Evolutionary conservation across 768 basidiomycete genomes (phyloP).

Genomic region (Imleria badia): DNA sequence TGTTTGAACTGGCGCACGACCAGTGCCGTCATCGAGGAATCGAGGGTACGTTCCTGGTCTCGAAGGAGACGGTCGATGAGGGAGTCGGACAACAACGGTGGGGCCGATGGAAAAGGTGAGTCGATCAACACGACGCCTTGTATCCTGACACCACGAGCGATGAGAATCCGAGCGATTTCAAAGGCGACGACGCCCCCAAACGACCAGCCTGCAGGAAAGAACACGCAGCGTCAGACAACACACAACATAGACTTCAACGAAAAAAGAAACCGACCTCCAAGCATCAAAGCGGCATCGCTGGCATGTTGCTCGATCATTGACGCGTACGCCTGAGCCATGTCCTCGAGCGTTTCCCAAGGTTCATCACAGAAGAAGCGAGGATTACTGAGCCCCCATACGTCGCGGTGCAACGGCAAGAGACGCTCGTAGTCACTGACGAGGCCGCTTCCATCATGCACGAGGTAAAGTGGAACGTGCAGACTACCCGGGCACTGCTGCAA

Average conservation of each 20-base stretch:
- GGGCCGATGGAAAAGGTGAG: conserved; percentile 56
- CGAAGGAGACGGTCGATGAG: conserved; percentile 50
- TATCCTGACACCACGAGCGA: conserved; percentile 39
- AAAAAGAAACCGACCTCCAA: conserved; percentile 52
- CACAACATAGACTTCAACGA: background rate
- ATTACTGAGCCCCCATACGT: conserved; percentile 63
- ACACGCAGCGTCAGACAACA: background rate
- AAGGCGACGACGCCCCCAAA: conserved; percentile 45
- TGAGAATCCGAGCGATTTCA: conserved; percentile 56
- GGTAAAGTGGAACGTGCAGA: conserved; percentile 46
- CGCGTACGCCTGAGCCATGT: conserved; percentile 57
- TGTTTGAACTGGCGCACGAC: conserved; percentile 49
- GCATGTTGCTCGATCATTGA: conserved; percentile 36
- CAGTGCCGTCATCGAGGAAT: conserved; percentile 34
- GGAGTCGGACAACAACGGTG: conserved; percentile 49
- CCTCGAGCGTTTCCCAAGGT: conserved; percentile 46
- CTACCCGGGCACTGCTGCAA: conserved; percentile 37
- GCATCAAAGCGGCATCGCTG: conserved; percentile 39
- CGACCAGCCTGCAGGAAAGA: background rate
- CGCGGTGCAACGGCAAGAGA: conserved; percentile 45
- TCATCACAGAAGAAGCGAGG: conserved; percentile 46
- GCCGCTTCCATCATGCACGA: conserved; percentile 77
- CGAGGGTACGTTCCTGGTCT: conserved; percentile 27
- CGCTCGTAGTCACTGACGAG: conserved; percentile 50
- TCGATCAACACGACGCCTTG: conserved; percentile 67